Conservation (phyloP, 306 rosid genomes). For the Abrus pulchellus region DNA sequence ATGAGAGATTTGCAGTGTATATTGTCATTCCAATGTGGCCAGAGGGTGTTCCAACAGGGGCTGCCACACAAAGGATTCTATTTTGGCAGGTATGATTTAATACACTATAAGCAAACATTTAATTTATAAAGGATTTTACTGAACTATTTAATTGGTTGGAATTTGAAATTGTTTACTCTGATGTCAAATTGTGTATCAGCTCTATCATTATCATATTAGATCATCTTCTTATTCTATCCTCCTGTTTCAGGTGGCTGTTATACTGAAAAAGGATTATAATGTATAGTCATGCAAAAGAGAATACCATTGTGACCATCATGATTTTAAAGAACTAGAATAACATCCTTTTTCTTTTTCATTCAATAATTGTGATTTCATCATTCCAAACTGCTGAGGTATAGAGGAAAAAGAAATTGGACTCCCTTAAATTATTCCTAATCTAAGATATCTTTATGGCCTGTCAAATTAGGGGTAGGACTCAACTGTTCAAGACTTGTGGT, state of each 20-base stretch:
- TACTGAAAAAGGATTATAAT: background rate
- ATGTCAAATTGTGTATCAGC: background rate
- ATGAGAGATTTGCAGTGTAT: slow-evolving; percentile 94
- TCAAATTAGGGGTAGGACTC: slow-evolving; percentile 32
- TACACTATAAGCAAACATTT: slow-evolving; percentile 34
- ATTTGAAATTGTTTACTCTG: slow-evolving; percentile 14
- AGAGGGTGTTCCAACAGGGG: slow-evolving; percentile 93
- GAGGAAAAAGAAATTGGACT: slow-evolving; percentile 11
- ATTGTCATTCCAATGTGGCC: slow-evolving; percentile 99
- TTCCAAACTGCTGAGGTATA: slow-evolving; percentile 18
- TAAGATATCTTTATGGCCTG: background rate
- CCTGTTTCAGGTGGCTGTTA: background rate
- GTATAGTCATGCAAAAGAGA: slow-evolving; percentile 18
- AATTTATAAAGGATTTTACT: slow-evolving; percentile 34
- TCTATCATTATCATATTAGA: background rate
- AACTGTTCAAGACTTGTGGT: background rate
- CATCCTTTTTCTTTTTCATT: background rate
- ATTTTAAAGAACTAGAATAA: background rate
- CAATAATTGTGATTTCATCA: background rate
- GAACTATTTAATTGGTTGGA: slow-evolving; percentile 15
- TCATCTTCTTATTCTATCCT: slow-evolving; percentile 10
- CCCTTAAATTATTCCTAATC: slow-evolving; percentile 8
- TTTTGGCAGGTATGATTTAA: slow-evolving; percentile 89
- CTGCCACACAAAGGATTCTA: slow-evolving; percentile 93
- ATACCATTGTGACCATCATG: slow-evolving; percentile 2